A percentile compares a stretch with the other conserved stretches of the same genome.
phyloP scores from a whole-genome alignment of 1,284 basidiomycete species.

The Heterobasidion occidentale region DNA sequence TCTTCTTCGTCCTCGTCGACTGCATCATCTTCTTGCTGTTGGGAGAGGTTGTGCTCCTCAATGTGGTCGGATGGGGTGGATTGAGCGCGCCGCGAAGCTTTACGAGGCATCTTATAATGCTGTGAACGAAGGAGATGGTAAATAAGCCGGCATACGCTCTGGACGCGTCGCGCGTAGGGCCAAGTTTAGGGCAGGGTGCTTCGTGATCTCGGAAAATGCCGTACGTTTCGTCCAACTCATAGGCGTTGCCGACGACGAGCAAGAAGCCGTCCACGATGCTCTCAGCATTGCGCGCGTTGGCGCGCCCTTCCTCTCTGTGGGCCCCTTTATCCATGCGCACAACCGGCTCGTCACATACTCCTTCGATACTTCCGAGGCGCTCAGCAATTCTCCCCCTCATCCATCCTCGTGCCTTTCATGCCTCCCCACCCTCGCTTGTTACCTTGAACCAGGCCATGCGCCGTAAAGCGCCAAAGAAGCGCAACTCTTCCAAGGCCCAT shows the following conservation, averaged over 20 bases:
- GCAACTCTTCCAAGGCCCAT: constrained; percentile 61
- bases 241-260: neutral
- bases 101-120: constrained; percentile 23
- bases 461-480: constrained; percentile 45
- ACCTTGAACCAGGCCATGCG: constrained; percentile 83
- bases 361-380: constrained; percentile 1
- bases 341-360: neutral
- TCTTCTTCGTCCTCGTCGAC: constrained; percentile 39
- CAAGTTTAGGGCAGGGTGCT: constrained; percentile 28
- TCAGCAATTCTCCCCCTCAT: constrained; percentile 14
- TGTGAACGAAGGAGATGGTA: neutral
- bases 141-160: neutral
- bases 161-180: constrained; percentile 1
- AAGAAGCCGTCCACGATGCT: constrained; percentile 29
- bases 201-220: constrained; percentile 18
- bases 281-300: constrained; percentile 29
- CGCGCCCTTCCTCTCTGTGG: constrained; percentile 7
- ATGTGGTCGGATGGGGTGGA: constrained; percentile 45
- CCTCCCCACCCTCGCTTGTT: constrained; percentile 44
- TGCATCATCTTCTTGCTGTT: constrained; percentile 23
- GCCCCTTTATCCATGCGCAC: neutral
- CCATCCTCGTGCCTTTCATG: constrained; percentile 50
- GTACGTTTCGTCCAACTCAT: neutral
- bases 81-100: constrained; percentile 27
- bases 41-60: constrained; percentile 41